Evolutionary conservation across 106 monocot genomes (phyloP).

Genomic region (Apostasia shenzhenica): DNA sequence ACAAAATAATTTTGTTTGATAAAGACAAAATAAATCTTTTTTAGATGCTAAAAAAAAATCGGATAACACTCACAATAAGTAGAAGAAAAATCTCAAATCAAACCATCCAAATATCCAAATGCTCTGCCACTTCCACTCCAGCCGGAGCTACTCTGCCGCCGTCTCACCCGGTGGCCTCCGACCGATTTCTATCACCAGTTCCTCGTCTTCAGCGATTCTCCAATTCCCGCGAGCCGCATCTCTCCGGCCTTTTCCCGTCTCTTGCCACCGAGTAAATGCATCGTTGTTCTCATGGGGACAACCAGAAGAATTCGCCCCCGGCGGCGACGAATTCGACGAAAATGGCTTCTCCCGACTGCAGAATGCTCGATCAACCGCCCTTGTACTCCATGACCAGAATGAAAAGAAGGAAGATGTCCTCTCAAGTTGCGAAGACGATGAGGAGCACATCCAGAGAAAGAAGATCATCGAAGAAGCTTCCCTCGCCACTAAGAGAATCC

Average conservation of each 20-base stretch:
- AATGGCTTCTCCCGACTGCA: slow-evolving; percentile 33
- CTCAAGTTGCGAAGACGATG: slow-evolving; percentile 12
- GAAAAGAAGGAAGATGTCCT: neutral
- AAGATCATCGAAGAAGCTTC: slow-evolving; percentile 47
- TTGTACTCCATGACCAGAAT: slow-evolving; percentile 10
- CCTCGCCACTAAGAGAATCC: slow-evolving; percentile 26
- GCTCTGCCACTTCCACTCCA: slow-evolving; percentile 7
- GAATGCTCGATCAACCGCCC: slow-evolving; percentile 34
- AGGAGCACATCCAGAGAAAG: slow-evolving; percentile 24
- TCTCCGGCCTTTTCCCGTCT: slow-evolving; percentile 9
- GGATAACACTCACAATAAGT: too few species aligned
- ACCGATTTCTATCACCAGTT: slow-evolving; percentile 6
- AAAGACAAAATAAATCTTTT: too few species aligned
- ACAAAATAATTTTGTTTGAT: too few species aligned
- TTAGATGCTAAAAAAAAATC: too few species aligned
- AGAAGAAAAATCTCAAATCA: neutral
- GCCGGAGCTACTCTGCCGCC: slow-evolving; percentile 1
- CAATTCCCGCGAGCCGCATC: neutral
- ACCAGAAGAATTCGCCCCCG: neutral
- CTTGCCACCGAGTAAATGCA: neutral
- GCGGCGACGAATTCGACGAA: neutral
- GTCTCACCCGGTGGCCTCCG: slow-evolving; percentile 13
- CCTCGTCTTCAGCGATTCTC: slow-evolving; percentile 8
- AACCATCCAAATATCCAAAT: slow-evolving; percentile 4
- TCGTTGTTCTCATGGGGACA: neutral